Evolutionary conservation across 768 basidiomycete genomes (phyloP), one percentile per base, ranked within the genome.

Genomic region (Lactarius vividus): DNA sequence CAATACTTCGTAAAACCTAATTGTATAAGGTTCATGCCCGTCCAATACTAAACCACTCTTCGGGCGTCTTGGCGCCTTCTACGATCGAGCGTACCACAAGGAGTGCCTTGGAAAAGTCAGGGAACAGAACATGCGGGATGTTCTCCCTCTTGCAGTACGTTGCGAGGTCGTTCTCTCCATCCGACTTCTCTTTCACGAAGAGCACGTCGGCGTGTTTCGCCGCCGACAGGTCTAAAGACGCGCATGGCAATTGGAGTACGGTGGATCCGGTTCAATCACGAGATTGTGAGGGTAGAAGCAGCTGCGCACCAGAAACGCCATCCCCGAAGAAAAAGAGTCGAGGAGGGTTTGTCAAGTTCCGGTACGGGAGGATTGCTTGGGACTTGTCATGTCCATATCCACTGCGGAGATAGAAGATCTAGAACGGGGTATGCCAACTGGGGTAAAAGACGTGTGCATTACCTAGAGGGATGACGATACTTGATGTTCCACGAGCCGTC

Each of bases 261-360:
- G n/a, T 20, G 29, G 60, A 7, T 5, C 39, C 57, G 46, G 39
- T 65, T 40, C 26, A 31, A 57, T 40, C 11, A 39, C 31, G 58
- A 46, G 56, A n/a, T 54, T 28, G 37, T 16, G 15, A 57, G 26
- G 37, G 55, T 40, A 37, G 16, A 54, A n/a, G 26, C 11, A 64
- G 13, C 29, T 33, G 78, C 84, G 49, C 65, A 92, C 94, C 94
- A 63, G 93, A 95, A 58, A 97, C 97, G 39, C 97, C 97, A 74
- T 99, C 97, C 0, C 97, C 97, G 69, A 97, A 96, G 85, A 97
- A 99, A 78, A 99, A 96, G 11, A 96, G 80, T 2, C 84, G 87
- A 2, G 97, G 96, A 5, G 88, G 85, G 56, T 85, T 74, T 7
- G 79, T 71, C 52, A 96, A 81, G 49, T 81, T 78, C n/a, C 87